A percentile compares a stretch with the other conserved stretches of the same genome.
Evolutionary conservation across 2,329 filamentous ascomycete species (phyloP).

Genomic region (Sporothrix sp.): DNA sequence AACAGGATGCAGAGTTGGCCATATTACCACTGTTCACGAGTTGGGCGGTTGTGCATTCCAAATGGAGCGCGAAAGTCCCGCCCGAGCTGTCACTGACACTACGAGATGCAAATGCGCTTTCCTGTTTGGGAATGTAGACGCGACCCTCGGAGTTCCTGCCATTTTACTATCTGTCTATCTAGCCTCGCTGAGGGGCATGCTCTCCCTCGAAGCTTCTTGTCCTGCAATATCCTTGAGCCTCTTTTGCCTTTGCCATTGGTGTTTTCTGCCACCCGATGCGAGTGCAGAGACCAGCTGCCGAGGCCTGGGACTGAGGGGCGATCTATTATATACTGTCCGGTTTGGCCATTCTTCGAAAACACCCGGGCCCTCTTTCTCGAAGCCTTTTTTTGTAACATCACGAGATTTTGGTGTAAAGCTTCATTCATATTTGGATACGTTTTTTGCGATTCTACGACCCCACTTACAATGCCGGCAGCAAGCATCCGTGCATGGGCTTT

Average conservation of each 20-base stretch:
- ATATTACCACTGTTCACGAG: no score
- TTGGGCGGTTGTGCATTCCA: slow-evolving; percentile 2
- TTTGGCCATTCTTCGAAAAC: no score
- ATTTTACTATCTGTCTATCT: slow-evolving; percentile 2
- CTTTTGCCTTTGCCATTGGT: background rate
- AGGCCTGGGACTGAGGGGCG: background rate
- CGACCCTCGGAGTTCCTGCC: no score
- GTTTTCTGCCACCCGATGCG: background rate
- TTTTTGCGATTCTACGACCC: background rate
- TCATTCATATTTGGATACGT: background rate
- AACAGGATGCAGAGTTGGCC: background rate
- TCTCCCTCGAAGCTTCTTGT: background rate
- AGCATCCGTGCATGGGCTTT: slow-evolving; percentile 12
- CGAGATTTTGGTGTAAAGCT: no score
- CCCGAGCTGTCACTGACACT: background rate
- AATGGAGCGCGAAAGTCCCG: background rate
- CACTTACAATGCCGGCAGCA: background rate
- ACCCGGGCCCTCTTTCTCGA: no score
- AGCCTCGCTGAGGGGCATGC: background rate
- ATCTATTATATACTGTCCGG: no score
- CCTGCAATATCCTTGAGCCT: background rate
- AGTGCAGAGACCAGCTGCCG: background rate
- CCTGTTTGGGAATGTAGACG: slow-evolving; percentile 14
- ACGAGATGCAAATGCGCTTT: slow-evolving; percentile 1
- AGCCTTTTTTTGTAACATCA: no score